phyloP scores from a whole-genome alignment of 108 stramenopile species.

The Stephanodiscus minutulus region DNA sequence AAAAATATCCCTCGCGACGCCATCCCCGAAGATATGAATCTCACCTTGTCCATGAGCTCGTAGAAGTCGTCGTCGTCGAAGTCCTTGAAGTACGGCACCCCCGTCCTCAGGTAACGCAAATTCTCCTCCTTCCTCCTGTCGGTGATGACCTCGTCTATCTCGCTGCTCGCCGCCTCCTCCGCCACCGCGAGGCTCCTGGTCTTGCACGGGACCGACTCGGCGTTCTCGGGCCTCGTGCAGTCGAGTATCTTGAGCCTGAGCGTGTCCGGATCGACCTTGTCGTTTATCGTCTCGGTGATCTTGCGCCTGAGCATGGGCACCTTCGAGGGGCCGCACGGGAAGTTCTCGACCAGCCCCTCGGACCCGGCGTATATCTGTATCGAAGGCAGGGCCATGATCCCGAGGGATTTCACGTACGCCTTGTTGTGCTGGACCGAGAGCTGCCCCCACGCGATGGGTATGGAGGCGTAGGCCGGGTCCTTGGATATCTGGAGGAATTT shows the following conservation, averaged over 20 bases:
- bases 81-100: constrained; percentile 63
- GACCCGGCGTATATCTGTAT: constrained; percentile 74
- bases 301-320: constrained; percentile 83
- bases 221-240: constrained; percentile 36
- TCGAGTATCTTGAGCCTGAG: constrained; percentile 42
- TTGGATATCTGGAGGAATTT: constrained; percentile 75
- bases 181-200: constrained; percentile 29
- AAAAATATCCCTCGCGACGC: neutral
- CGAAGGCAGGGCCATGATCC: constrained; percentile 77
- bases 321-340: constrained; percentile 89
- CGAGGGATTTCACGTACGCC: constrained; percentile 73
- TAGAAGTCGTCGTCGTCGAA: constrained; percentile 74
- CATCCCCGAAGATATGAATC: neutral
- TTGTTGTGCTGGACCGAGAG: constrained; percentile 80
- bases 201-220: constrained; percentile 44
- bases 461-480: constrained; percentile 53
- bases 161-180: constrained; percentile 15
- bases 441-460: constrained; percentile 72
- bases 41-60: constrained; percentile 53
- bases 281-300: constrained; percentile 64
- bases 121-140: constrained; percentile 56
- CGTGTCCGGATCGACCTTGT: constrained; percentile 61
- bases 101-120: constrained; percentile 51
- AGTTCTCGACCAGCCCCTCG: constrained; percentile 67
- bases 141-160: constrained; percentile 56